Percentiles rank a stretch among this genome's conserved stretches.
phyloP scores from a whole-genome alignment of 371 early-diverging fungal species.

The Rhizopus stolonifer region DNA sequence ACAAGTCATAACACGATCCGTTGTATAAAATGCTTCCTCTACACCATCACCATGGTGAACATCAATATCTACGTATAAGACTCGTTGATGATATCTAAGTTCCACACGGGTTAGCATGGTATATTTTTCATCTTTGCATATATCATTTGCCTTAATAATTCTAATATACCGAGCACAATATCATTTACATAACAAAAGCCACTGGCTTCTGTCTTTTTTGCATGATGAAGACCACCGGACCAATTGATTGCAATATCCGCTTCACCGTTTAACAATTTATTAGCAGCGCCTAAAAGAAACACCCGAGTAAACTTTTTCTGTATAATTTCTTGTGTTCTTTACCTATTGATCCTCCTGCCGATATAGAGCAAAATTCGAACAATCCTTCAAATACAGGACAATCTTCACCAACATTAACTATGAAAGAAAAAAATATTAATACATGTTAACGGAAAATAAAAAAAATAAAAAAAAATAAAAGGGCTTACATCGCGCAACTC shows the following conservation, averaged over 20 bases:
- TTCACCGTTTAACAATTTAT: conserved; percentile 80
- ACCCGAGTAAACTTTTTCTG: neutral
- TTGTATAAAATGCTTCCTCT: conserved; percentile 99
- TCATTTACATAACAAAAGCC: conserved; percentile 99
- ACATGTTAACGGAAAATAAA: too few relatives aligned
- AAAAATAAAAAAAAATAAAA: neutral
- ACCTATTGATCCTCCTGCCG: conserved; percentile 95
- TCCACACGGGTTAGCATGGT: too few relatives aligned
- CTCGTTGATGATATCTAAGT: conserved; percentile 80
- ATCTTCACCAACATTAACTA: conserved; percentile 93
- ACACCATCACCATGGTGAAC: conserved; percentile 99
- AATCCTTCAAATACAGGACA: conserved; percentile 98
- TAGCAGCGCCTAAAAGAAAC: conserved; percentile 73
- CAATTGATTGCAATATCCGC: conserved; percentile 98
- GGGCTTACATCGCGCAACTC: conserved; percentile 71
- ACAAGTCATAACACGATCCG: conserved; percentile 98
- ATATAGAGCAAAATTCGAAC: conserved; percentile 93
- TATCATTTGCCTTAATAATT: conserved; percentile 81
- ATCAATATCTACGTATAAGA: conserved; percentile 99
- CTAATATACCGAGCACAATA: conserved; percentile 95
- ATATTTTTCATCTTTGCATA: neutral
- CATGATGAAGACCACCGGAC: conserved; percentile 99
- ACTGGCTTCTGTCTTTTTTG: conserved; percentile 94
- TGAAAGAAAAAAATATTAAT: conserved; percentile 1
- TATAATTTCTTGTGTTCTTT: conserved; percentile 17